Conservation (phyloP, 2,329 filamentous ascomycete species). For the Dothidotthia symphoricarpi region DNA sequence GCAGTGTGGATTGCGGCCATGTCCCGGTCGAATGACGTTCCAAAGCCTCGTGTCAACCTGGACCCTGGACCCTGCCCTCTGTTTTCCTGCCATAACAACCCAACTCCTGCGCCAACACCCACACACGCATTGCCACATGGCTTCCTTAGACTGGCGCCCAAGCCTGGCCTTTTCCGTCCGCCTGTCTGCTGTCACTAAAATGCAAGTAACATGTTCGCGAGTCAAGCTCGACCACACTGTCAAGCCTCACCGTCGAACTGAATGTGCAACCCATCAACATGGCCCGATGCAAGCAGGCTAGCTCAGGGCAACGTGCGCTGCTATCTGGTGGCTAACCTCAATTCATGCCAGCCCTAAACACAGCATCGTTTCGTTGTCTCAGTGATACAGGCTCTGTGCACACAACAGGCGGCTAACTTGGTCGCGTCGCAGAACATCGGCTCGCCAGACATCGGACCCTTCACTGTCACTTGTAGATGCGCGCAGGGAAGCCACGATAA, state of each 20-base stretch:
- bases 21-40: conserved; percentile 56
- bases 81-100: conserved; percentile 59
- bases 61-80: conserved; percentile 49
- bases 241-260: no score
- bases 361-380: no score
- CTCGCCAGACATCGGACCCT: conserved; percentile 49
- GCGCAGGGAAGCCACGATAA: conserved; percentile 59
- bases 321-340: no score
- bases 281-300: no score
- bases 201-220: conserved; percentile 44
- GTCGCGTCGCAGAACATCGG: conserved; percentile 45
- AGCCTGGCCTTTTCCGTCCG: conserved; percentile 48
- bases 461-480: conserved; percentile 49
- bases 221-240: neutral
- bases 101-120: conserved; percentile 1
- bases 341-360: no score
- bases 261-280: no score
- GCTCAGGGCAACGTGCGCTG: no score
- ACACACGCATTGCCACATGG: conserved; percentile 16
- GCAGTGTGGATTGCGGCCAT: neutral
- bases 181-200: conserved; percentile 47
- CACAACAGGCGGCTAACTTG: conserved; percentile 48
- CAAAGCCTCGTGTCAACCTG: no score
- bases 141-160: conserved; percentile 42
- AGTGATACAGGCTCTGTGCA: neutral